These are phyloP conservation scores for Chaetomium sp. DNA, from an alignment of 2,329 filamentous ascomycete genomes.

Conservation along the genomic window DNA sequence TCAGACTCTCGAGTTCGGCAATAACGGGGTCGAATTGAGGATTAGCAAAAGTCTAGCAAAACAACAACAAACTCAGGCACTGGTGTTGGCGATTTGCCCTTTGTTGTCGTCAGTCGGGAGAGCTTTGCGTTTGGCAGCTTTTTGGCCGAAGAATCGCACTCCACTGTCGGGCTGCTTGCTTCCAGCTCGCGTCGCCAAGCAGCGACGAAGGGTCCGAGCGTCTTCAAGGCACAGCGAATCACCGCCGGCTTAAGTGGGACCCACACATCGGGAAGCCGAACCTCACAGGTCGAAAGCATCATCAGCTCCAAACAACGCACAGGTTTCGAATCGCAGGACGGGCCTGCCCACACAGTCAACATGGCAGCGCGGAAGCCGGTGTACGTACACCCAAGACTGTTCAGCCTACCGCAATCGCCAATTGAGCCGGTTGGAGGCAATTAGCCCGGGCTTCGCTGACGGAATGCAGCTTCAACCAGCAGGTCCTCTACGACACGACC, in stretches of 20 bases:
- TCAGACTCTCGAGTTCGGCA: background rate
- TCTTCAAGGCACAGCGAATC: slow-evolving; percentile 27
- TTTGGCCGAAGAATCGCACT: slow-evolving; percentile 15
- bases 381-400: slow-evolving; percentile 45
- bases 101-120: background rate
- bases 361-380: slow-evolving; percentile 64
- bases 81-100: background rate
- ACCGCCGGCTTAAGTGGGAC: slow-evolving; percentile 10
- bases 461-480: slow-evolving; percentile 80
- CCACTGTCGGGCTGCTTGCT: slow-evolving; percentile 1
- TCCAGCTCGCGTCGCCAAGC: background rate
- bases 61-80: background rate
- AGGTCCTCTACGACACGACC: slow-evolving; percentile 91
- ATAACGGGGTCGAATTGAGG: background rate
- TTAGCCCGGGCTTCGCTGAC: slow-evolving; percentile 8
- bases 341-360: slow-evolving; percentile 45
- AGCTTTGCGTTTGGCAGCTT: slow-evolving; percentile 7
- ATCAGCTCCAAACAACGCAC: slow-evolving; percentile 37
- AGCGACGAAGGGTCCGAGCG: slow-evolving; percentile 16
- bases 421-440: slow-evolving; percentile 21
- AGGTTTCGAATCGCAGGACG: slow-evolving; percentile 31
- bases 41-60: background rate
- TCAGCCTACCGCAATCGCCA: background rate
- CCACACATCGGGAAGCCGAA: slow-evolving; percentile 32
- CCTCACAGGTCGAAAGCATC: slow-evolving; percentile 28